These are phyloP conservation scores for Paecilomyces sp. DNA, from an alignment of 2,329 filamentous ascomycete genomes.

Conservation along the genomic window DNA sequence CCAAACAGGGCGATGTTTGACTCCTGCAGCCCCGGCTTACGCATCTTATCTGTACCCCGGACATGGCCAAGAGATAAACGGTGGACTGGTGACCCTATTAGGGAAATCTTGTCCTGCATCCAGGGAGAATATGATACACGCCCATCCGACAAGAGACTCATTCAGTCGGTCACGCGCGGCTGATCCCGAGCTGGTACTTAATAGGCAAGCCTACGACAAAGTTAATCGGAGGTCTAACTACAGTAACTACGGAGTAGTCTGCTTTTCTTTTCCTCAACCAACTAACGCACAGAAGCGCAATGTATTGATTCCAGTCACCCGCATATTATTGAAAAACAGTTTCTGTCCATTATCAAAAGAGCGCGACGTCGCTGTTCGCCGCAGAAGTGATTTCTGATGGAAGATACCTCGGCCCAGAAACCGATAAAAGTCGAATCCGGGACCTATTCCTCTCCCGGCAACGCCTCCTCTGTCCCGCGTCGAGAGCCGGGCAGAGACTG, in stretches of 20 bases:
- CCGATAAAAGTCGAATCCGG: not conserved
- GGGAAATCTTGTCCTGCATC: not conserved
- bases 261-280: too few relatives aligned
- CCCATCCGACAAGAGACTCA: not conserved
- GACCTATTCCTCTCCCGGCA: not conserved
- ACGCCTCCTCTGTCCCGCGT: not conserved
- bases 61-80: not conserved
- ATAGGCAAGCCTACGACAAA: not conserved
- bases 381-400: too few relatives aligned
- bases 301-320: not conserved
- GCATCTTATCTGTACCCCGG: not conserved
- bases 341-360: not conserved
- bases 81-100: not conserved
- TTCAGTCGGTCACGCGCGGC: not conserved
- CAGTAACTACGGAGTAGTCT: too few relatives aligned
- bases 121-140: not conserved
- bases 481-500: not conserved
- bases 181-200: not conserved
- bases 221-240: not conserved
- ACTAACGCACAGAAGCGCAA: not conserved
- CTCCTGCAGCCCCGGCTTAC: not conserved
- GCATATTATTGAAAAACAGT: not conserved
- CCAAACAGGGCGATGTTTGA: too few relatives aligned
- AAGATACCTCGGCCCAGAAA: not conserved
- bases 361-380: not conserved